A percentile compares a stretch with the other conserved stretches of the same genome.
phyloP scores from a whole-genome alignment of 2,329 filamentous ascomycete species.

The Fusarium buharicum region DNA sequence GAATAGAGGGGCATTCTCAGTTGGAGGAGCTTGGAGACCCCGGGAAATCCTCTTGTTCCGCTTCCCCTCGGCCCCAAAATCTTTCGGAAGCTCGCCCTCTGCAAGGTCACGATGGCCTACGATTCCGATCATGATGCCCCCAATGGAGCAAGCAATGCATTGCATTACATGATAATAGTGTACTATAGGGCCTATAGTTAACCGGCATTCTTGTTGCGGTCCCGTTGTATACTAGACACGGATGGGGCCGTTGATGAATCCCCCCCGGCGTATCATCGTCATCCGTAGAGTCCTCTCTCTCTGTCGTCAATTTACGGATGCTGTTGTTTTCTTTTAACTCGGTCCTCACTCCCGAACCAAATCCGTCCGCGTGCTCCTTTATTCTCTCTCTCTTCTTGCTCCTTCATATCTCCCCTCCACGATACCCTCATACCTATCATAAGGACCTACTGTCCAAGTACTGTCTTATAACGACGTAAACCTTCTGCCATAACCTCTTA shows the following conservation, averaged over 20 bases:
- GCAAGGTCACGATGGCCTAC: slow-evolving; percentile 38
- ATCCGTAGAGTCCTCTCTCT: slow-evolving; percentile 14
- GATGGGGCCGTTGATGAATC: slow-evolving; percentile 37
- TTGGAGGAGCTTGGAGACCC: slow-evolving; percentile 35
- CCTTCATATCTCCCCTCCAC: slow-evolving; percentile 20
- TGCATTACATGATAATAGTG: slow-evolving; percentile 9
- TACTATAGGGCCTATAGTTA: neutral
- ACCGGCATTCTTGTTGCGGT: slow-evolving; percentile 37
- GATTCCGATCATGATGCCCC: slow-evolving; percentile 35
- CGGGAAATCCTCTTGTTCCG: slow-evolving; percentile 52
- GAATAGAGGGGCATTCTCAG: slow-evolving; percentile 20
- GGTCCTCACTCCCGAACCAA: slow-evolving; percentile 30
- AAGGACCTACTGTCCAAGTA: slow-evolving; percentile 12
- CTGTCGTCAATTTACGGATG: slow-evolving; percentile 36
- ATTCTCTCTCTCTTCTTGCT: slow-evolving; percentile 18
- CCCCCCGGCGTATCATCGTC: slow-evolving; percentile 42
- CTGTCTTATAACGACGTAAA: slow-evolving; percentile 22
- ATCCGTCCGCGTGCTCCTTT: slow-evolving; percentile 31
- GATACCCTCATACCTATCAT: slow-evolving; percentile 36
- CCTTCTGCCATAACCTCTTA: slow-evolving; percentile 28
- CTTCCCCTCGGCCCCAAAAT: slow-evolving; percentile 44
- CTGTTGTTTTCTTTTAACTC: slow-evolving; percentile 25
- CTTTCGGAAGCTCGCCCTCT: slow-evolving; percentile 14
- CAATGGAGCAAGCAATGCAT: slow-evolving; percentile 19
- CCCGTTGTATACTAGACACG: slow-evolving; percentile 5